Percentiles rank a stretch among this genome's conserved stretches.
phyloP scores from a whole-genome alignment of 2,329 filamentous ascomycete species.

The Phyllachora maydis region DNA sequence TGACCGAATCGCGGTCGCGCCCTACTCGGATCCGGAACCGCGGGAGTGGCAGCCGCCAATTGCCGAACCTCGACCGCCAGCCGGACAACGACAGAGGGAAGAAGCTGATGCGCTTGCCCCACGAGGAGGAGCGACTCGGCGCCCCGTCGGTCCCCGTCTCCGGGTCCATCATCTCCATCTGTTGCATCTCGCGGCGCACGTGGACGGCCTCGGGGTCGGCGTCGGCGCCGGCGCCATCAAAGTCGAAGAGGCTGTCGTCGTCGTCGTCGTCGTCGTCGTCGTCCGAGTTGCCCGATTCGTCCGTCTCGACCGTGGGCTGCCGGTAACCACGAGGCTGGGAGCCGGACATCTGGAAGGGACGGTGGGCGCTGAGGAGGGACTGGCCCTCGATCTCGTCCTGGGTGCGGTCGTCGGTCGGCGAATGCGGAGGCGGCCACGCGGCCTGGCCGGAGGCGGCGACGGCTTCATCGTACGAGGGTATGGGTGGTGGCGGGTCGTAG shows the following conservation, averaged over 20 bases:
- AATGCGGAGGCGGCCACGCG: too few species aligned
- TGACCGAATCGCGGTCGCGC: slow-evolving; percentile 4
- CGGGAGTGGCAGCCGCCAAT: too few species aligned
- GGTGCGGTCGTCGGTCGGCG: slow-evolving; percentile 29
- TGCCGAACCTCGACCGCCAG: slow-evolving; percentile 31
- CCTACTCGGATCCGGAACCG: slow-evolving; percentile 23
- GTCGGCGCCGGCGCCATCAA: too few species aligned
- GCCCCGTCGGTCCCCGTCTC: slow-evolving; percentile 15
- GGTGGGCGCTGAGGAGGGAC: slow-evolving; percentile 43
- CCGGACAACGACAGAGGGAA: slow-evolving; percentile 35
- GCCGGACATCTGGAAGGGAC: slow-evolving; percentile 10
- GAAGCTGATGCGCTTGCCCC: slow-evolving; percentile 34
- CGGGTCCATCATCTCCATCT: slow-evolving; percentile 71
- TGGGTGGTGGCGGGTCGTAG: slow-evolving; percentile 48
- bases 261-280: slow-evolving; percentile 42
- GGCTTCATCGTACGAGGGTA: slow-evolving; percentile 72
- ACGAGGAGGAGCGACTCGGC: slow-evolving; percentile 19
- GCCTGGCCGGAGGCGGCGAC: slow-evolving; percentile 32
- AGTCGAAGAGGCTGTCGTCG: slow-evolving; percentile 19
- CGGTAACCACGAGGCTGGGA: slow-evolving; percentile 38
- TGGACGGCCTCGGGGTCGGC: slow-evolving; percentile 36
- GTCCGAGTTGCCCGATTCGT: too few species aligned
- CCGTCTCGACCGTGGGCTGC: slow-evolving; percentile 60
- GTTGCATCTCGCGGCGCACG: slow-evolving; percentile 64
- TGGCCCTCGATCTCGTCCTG: slow-evolving; percentile 58